Conservation (phyloP, 202 grass and related monocot species). For the Zoysia matrella region DNA sequence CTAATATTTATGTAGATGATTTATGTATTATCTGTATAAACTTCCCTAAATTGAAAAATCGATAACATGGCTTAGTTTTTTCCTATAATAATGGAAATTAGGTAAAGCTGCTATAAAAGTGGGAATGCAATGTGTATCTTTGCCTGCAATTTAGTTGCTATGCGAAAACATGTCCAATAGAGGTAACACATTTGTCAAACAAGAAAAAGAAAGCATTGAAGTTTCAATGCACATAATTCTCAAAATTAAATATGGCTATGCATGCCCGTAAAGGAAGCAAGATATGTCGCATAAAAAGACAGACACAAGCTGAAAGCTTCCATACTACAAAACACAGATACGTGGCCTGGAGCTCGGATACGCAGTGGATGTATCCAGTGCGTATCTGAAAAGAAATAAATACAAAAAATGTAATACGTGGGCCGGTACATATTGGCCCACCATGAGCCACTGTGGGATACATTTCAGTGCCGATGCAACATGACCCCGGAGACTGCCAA, state of each 20-base stretch:
- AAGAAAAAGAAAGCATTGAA: constrained; percentile 2
- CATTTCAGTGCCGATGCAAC: no score
- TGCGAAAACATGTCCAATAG: neutral
- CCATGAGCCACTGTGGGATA: no score
- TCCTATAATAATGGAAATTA: neutral
- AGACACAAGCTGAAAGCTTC: no score
- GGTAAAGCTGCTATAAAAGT: neutral
- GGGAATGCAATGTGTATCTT: neutral
- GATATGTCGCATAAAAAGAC: constrained; percentile 13
- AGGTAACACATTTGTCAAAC: neutral
- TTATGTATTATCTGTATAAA: no score
- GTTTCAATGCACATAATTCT: neutral
- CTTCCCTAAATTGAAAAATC: neutral
- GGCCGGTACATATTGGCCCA: no score
- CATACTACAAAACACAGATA: no score
- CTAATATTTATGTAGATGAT: neutral
- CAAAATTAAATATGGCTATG: neutral
- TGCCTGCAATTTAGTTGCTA: neutral
- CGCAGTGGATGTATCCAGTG: no score
- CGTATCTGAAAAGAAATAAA: no score
- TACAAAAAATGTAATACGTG: no score
- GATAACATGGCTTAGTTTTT: neutral
- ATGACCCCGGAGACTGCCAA: no score
- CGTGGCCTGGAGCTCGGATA: no score
- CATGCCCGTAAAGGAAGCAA: neutral